These are phyloP conservation scores for Phytophthora hybrid DNA, from an alignment of 352 stramenopile species.

Conservation along the genomic window DNA sequence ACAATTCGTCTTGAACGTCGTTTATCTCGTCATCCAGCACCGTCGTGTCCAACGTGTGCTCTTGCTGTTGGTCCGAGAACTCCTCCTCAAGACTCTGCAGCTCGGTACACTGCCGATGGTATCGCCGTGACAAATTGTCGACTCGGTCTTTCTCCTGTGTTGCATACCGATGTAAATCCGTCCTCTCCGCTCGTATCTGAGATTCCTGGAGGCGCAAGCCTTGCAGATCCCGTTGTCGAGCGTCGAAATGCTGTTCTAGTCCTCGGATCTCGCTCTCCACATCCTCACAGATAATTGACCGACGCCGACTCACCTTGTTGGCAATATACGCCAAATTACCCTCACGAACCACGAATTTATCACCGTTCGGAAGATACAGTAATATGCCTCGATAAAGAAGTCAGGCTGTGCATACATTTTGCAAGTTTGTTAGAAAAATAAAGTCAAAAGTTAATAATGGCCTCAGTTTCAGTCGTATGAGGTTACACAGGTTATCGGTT, in stretches of 20 bases:
- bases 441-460: too few relatives aligned
- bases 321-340: slow-evolving; percentile 82
- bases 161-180: slow-evolving; percentile 39
- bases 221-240: slow-evolving; percentile 44
- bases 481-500: too few relatives aligned
- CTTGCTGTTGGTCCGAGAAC: slow-evolving; percentile 56
- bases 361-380: slow-evolving; percentile 61
- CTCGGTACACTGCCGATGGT: slow-evolving; percentile 56
- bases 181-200: slow-evolving; percentile 42
- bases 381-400: too few relatives aligned
- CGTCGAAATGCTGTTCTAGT: slow-evolving; percentile 52
- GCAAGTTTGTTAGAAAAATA: too few relatives aligned
- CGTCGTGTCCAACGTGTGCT: slow-evolving; percentile 67
- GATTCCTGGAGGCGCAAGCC: slow-evolving; percentile 55
- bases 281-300: slow-evolving; percentile 72
- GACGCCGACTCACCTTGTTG: slow-evolving; percentile 61
- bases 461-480: too few relatives aligned
- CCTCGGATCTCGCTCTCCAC: slow-evolving; percentile 62
- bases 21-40: slow-evolving; percentile 70
- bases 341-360: slow-evolving; percentile 74
- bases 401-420: too few relatives aligned
- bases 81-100: slow-evolving; percentile 68
- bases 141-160: slow-evolving; percentile 49
- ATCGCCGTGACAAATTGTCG: slow-evolving; percentile 52
- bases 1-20: slow-evolving; percentile 51